Evolutionary conservation across 1,284 basidiomycete species (phyloP).

Genomic region (Ganoderma lingzhi): DNA sequence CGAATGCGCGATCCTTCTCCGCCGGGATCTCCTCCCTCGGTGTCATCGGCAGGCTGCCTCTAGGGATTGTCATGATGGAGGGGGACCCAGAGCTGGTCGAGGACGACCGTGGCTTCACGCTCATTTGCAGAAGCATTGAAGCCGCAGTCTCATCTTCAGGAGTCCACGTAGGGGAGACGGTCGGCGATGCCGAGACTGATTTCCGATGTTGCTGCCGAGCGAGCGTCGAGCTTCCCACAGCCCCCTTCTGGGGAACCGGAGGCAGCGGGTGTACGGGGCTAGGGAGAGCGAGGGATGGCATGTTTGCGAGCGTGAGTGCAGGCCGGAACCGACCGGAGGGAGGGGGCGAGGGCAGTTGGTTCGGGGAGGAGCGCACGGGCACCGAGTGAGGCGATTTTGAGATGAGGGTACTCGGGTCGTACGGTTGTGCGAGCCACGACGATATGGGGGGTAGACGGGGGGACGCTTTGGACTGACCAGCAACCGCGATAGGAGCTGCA

Average conservation of each 20-base stretch:
- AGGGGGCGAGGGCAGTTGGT: conserved; percentile 57
- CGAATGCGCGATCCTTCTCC: conserved; percentile 9
- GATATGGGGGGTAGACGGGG: conserved; percentile 56
- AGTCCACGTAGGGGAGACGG: conserved; percentile 53
- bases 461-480: conserved; percentile 29
- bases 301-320: conserved; percentile 32
- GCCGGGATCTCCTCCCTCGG: conserved; percentile 19
- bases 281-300: conserved; percentile 49
- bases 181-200: conserved; percentile 29
- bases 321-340: conserved; percentile 47
- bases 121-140: conserved; percentile 70
- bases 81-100: conserved; percentile 27
- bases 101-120: conserved; percentile 45
- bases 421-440: conserved; percentile 51
- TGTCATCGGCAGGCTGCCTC: conserved; percentile 16
- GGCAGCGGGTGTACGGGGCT: conserved; percentile 41
- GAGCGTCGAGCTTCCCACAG: background rate
- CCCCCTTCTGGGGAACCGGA: conserved; percentile 8
- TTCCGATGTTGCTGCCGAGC: conserved; percentile 20
- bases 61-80: background rate
- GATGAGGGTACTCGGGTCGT: conserved; percentile 43
- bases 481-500: conserved; percentile 1
- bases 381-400: conserved; percentile 31
- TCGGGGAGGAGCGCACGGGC: conserved; percentile 27
- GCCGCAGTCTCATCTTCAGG: conserved; percentile 77